phyloP scores from a whole-genome alignment of 2,329 filamentous ascomycete species.

The Metarhizium brunneum region DNA sequence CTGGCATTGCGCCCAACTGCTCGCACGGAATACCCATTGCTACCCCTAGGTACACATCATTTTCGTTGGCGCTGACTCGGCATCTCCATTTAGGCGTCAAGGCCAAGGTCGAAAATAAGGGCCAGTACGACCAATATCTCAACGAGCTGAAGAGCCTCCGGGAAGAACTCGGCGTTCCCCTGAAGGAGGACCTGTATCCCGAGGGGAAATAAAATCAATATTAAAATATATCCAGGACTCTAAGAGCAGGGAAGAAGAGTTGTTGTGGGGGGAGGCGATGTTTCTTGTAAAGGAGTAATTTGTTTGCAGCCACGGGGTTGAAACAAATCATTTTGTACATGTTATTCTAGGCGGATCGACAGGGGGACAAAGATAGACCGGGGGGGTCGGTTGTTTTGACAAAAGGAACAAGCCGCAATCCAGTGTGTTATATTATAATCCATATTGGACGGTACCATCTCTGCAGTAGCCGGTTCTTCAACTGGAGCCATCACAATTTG shows the following conservation, averaged over 20 bases:
- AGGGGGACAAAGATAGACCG: constrained; percentile 13
- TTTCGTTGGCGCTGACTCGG: not conserved
- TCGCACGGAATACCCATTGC: not conserved
- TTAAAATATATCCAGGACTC: not conserved
- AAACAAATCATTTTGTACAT: constrained; percentile 24
- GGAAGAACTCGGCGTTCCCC: constrained; percentile 82
- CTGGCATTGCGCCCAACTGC: not conserved
- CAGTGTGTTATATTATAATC: not conserved
- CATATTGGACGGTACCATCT: not conserved
- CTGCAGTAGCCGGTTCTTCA: not conserved
- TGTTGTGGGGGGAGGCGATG: not conserved
- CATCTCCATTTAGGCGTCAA: constrained; percentile 63
- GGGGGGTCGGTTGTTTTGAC: constrained; percentile 16
- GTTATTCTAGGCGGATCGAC: constrained; percentile 21
- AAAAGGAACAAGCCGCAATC: constrained; percentile 14
- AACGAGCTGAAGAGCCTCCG: constrained; percentile 85
- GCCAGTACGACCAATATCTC: constrained; percentile 95
- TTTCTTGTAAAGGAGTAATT: constrained; percentile 2
- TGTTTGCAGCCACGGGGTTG: constrained; percentile 3
- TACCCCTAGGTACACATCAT: not conserved
- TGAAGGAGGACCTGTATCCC: constrained; percentile 92
- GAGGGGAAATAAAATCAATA: constrained; percentile 36
- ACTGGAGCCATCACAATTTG: not conserved
- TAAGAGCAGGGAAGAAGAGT: not conserved
- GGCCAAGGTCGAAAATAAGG: constrained; percentile 98